These are phyloP conservation scores for Mycocentrospora acerina DNA, from an alignment of 2,329 filamentous ascomycete species.

Conservation along the genomic window DNA sequence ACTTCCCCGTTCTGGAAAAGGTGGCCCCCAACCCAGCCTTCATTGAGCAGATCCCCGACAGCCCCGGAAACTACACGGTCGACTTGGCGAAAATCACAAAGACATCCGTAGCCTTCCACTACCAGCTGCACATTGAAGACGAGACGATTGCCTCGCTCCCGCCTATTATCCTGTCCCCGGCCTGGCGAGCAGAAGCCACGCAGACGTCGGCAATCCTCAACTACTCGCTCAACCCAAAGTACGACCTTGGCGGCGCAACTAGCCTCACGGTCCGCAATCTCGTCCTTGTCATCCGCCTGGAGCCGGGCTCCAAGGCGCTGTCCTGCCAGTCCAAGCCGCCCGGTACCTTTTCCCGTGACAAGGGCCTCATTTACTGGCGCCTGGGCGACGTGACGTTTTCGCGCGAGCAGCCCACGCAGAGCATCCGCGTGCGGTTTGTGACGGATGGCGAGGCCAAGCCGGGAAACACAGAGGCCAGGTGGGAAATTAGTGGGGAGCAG, in stretches of 20 bases:
- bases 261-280: constrained; percentile 71
- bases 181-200: constrained; percentile 80
- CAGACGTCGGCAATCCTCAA: constrained; percentile 85
- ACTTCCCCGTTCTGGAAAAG: constrained; percentile 83
- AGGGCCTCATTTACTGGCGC: constrained; percentile 77
- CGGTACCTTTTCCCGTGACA: constrained; percentile 77
- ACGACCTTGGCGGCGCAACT: constrained; percentile 43
- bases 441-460: constrained; percentile 71
- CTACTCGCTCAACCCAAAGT: constrained; percentile 79
- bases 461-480: constrained; percentile 78
- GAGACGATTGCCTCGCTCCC: constrained; percentile 60
- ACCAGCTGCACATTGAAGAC: constrained; percentile 74
- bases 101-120: constrained; percentile 85
- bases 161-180: constrained; percentile 71
- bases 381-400: constrained; percentile 70
- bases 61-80: constrained; percentile 77
- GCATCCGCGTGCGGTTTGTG: constrained; percentile 80
- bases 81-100: constrained; percentile 70
- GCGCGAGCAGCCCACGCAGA: constrained; percentile 61
- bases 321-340: constrained; percentile 75
- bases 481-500: constrained; percentile 65
- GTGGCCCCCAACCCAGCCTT: constrained; percentile 94
- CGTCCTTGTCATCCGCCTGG: constrained; percentile 70
- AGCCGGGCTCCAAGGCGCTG: constrained; percentile 60
- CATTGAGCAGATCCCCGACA: constrained; percentile 68